A percentile compares a stretch with the other conserved stretches of the same genome.
Conservation (phyloP, 345 rosid species). For the Corchorus capsularis region DNA sequence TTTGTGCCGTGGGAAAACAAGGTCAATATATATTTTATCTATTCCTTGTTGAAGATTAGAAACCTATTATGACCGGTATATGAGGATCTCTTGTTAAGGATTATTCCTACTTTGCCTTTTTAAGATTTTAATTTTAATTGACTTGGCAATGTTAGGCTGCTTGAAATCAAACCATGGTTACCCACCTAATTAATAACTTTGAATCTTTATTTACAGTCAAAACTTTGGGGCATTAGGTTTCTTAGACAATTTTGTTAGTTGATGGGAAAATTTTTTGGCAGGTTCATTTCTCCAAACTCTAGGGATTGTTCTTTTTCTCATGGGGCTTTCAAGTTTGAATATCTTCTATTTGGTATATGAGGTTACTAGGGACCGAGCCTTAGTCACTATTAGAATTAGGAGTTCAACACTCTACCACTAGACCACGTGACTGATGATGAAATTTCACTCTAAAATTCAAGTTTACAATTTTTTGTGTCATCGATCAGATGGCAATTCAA, state of each 20-base stretch:
- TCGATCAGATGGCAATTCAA: too few species aligned
- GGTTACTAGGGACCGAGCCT: too few species aligned
- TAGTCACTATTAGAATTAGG: too few species aligned
- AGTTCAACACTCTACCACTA: too few species aligned
- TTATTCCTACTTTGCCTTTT: background rate
- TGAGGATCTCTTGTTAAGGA: background rate
- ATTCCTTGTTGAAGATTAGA: background rate
- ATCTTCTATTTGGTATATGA: too few species aligned
- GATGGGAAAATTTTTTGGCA: background rate
- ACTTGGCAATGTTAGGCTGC: constrained; percentile 16
- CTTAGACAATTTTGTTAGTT: background rate
- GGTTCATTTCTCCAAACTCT: background rate
- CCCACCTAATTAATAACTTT: background rate
- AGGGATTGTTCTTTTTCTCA: background rate
- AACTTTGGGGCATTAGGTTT: background rate
- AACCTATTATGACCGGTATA: background rate
- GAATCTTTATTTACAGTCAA: background rate
- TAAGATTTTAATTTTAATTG: background rate
- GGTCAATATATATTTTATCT: background rate
- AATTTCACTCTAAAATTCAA: too few species aligned
- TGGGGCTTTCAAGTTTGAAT: background rate
- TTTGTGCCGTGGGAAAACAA: background rate
- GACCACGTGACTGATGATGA: too few species aligned
- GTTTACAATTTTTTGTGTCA: too few species aligned
- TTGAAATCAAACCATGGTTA: background rate